phyloP scores from a whole-genome alignment of 1,284 basidiomycete genomes.

The Pseudozyma sp. region DNA sequence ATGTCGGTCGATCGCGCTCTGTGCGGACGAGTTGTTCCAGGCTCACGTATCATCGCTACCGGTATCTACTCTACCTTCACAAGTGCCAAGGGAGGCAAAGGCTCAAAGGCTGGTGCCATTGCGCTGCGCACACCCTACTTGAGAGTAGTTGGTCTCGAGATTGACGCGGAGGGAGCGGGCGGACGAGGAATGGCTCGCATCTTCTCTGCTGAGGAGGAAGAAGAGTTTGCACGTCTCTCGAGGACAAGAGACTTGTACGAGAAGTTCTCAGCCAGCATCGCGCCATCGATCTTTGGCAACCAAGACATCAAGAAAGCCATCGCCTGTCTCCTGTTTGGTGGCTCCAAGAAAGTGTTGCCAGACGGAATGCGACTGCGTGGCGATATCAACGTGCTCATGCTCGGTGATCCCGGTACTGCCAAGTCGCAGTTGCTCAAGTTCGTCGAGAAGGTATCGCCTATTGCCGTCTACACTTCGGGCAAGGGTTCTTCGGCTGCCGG shows the following conservation, averaged over 20 bases:
- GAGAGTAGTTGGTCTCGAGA: slow-evolving; percentile 89
- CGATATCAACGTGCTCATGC: slow-evolving; percentile 95
- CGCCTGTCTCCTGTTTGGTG: slow-evolving; percentile 92
- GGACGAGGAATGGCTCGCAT: slow-evolving; percentile 75
- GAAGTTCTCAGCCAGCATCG: slow-evolving; percentile 91
- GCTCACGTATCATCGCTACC: slow-evolving; percentile 91
- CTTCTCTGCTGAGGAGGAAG: slow-evolving; percentile 95
- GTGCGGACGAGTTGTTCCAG: slow-evolving; percentile 77
- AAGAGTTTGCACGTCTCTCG: slow-evolving; percentile 91
- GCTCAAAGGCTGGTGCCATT: slow-evolving; percentile 70
- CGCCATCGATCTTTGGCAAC: slow-evolving; percentile 96
- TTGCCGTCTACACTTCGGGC: slow-evolving; percentile 97
- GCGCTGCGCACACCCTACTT: slow-evolving; percentile 95
- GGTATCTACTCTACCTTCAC: slow-evolving; percentile 98
- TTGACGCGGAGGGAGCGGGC: slow-evolving; percentile 77
- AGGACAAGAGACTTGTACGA: slow-evolving; percentile 92
- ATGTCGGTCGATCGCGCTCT: slow-evolving; percentile 81
- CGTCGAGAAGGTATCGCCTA: slow-evolving; percentile 97
- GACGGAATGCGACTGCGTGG: slow-evolving; percentile 97
- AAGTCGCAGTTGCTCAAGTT: slow-evolving; percentile 98
- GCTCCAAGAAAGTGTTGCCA: slow-evolving; percentile 96
- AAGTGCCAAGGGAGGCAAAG: slow-evolving; percentile 77
- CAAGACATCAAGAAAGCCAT: slow-evolving; percentile 98
- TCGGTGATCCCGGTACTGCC: slow-evolving; percentile 97
- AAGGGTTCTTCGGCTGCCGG: slow-evolving; percentile 98